Conservation (phyloP, 1,284 basidiomycete species). For the Grifola frondosa region DNA sequence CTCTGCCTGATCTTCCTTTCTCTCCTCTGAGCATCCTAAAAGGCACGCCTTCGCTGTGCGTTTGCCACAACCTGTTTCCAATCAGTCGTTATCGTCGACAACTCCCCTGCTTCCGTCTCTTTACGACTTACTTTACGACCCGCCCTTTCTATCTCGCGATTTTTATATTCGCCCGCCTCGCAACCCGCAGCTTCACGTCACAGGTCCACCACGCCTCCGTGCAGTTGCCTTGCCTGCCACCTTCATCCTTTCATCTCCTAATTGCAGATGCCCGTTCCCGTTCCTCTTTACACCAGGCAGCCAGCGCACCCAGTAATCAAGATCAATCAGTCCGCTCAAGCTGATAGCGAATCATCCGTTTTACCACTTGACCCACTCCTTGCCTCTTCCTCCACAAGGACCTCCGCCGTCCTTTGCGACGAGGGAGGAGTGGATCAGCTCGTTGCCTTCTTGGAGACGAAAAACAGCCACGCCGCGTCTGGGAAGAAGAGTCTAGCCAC, state of each 20-base stretch:
- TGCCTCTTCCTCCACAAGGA: conserved; percentile 57
- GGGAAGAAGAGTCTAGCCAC: conserved; percentile 51
- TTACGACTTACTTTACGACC: conserved; percentile 52
- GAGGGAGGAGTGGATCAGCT: conserved; percentile 70
- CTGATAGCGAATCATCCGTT: conserved; percentile 40
- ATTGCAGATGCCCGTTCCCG: conserved; percentile 82
- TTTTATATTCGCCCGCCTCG: conserved; percentile 16
- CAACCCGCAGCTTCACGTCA: conserved; percentile 24
- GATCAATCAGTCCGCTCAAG: conserved; percentile 43
- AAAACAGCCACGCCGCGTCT: conserved; percentile 62
- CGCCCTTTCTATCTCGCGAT: conserved; percentile 35
- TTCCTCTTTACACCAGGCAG: conserved; percentile 56
- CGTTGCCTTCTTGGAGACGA: conserved; percentile 66
- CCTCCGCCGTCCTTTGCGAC: conserved; percentile 62
- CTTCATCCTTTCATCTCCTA: conserved; percentile 34
- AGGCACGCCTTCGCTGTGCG: conserved; percentile 92
- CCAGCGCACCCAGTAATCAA: conserved; percentile 66
- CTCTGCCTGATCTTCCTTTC: conserved; percentile 39
- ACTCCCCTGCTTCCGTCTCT: conserved; percentile 32
- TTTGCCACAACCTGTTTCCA: conserved; percentile 55
- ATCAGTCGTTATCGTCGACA: conserved; percentile 31
- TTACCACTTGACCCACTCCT: conserved; percentile 54
- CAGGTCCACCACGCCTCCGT: conserved; percentile 20
- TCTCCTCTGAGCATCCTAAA: conserved; percentile 47
- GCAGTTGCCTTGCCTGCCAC: conserved; percentile 27